A percentile compares a stretch with the other conserved stretches of the same genome.
These are phyloP conservation scores for Hanseniaspora taiwanica DNA, from an alignment of 805 yeast species.

Conservation along the genomic window DNA sequence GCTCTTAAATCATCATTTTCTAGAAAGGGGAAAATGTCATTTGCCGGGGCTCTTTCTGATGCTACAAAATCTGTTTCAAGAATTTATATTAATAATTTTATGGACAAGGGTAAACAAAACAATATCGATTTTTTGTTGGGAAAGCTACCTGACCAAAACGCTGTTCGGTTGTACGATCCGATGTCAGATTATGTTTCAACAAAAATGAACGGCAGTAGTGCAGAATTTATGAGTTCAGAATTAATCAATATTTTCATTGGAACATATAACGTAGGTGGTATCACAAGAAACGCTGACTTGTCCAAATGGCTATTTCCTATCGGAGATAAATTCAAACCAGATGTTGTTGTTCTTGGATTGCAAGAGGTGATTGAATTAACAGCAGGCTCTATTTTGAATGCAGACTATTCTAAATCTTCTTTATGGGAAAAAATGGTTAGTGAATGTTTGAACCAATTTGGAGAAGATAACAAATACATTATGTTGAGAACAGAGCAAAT, in stretches of 20 bases:
- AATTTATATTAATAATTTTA: constrained; percentile 90
- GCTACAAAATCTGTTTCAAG: constrained; percentile 92
- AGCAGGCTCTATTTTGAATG: constrained; percentile 79
- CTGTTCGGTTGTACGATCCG: constrained; percentile 77
- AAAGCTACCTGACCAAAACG: constrained; percentile 51
- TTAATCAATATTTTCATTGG: constrained; percentile 62
- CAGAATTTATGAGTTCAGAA: constrained; percentile 48
- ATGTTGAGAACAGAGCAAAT: constrained; percentile 62
- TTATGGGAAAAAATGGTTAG: constrained; percentile 68
- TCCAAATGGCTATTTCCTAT: constrained; percentile 73
- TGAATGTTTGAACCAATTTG: constrained; percentile 43
- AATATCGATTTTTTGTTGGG: constrained; percentile 83
- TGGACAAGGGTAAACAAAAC: constrained; percentile 82
- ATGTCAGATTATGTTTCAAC: constrained; percentile 70
- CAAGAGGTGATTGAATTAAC: constrained; percentile 91
- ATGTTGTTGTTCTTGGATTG: constrained; percentile 76
- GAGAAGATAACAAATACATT: constrained; percentile 35
- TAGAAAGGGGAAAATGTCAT: constrained; percentile 87
- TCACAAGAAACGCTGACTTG: constrained; percentile 42
- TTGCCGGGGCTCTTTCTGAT: constrained; percentile 95
- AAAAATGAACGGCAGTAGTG: constrained; percentile 32
- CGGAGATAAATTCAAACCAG: constrained; percentile 45
- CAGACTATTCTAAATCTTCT: constrained; percentile 63
- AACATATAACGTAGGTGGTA: constrained; percentile 80
- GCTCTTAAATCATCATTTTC: constrained; percentile 92